phyloP scores from a whole-genome alignment of 2,329 filamentous ascomycete genomes.

The Diaporthe longicolla region DNA sequence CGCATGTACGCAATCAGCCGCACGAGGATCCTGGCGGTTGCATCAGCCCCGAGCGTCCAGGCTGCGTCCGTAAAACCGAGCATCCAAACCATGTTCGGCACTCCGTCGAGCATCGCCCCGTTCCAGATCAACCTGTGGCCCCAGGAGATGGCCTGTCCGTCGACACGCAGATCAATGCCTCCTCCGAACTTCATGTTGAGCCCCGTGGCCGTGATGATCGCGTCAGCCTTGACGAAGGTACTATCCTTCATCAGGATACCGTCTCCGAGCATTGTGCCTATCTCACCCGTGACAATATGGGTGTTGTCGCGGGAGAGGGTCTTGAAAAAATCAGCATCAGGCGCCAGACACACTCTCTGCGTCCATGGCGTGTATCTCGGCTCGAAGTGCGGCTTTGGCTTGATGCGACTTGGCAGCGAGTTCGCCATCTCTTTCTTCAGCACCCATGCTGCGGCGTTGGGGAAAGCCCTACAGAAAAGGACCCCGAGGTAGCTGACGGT shows the following conservation, averaged over 20 bases:
- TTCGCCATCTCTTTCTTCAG: conserved; percentile 70
- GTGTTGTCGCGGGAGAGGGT: conserved; percentile 53
- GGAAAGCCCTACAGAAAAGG: conserved; percentile 69
- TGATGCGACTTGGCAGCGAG: conserved; percentile 68
- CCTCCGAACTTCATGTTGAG: conserved; percentile 36
- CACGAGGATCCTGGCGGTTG: conserved; percentile 29
- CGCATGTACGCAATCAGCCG: background rate
- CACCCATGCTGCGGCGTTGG: conserved; percentile 72
- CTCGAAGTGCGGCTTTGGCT: conserved; percentile 57
- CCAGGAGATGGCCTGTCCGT: conserved; percentile 22
- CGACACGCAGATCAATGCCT: conserved; percentile 24
- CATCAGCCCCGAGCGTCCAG: conserved; percentile 75
- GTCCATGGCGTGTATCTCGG: conserved; percentile 65
- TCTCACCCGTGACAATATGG: conserved; percentile 60
- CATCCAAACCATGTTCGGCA: conserved; percentile 72
- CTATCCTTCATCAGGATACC: conserved; percentile 61
- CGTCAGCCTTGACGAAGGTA: conserved; percentile 66
- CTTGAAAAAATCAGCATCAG: conserved; percentile 62
- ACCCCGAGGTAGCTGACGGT: background rate
- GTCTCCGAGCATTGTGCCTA: conserved; percentile 59
- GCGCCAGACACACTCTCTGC: conserved; percentile 75
- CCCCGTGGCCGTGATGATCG: conserved; percentile 77
- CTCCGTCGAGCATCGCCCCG: conserved; percentile 71
- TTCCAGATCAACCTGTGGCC: conserved; percentile 61
- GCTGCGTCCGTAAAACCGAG: conserved; percentile 72